Conservation (phyloP, 164 flowering plant species). For the Paratinospora sagittata region DNA sequence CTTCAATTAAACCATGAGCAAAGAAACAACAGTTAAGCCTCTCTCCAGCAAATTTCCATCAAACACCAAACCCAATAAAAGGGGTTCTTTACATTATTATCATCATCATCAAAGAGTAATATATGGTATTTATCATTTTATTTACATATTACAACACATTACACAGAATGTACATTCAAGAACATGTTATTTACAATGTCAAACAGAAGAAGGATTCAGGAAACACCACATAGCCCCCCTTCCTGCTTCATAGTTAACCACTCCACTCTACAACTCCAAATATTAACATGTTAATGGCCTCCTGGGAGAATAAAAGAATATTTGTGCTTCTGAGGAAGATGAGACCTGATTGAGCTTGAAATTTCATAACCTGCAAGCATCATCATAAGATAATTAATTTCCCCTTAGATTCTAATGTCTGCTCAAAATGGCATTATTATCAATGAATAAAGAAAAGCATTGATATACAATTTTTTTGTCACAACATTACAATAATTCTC, state of each 20-base stretch:
- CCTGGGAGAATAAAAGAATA: constrained; percentile 43
- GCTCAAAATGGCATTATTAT: no score
- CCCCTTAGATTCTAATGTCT: not conserved
- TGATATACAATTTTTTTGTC: no score
- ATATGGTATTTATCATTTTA: not conserved
- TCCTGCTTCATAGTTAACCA: constrained; percentile 14
- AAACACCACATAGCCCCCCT: constrained; percentile 10
- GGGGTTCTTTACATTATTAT: not conserved
- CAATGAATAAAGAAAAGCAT: no score
- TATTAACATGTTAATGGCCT: constrained; percentile 29
- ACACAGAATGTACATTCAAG: constrained; percentile 17
- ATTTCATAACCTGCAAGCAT: constrained; percentile 7
- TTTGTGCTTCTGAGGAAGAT: constrained; percentile 31
- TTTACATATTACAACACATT: constrained; percentile 20
- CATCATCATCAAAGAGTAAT: constrained; percentile 6
- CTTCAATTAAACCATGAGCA: not conserved
- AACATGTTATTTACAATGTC: constrained; percentile 23
- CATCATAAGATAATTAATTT: not conserved
- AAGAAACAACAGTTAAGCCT: not conserved
- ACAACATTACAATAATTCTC: no score
- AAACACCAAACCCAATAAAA: not conserved
- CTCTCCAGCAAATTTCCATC: not conserved
- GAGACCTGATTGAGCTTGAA: not conserved
- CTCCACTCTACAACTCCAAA: constrained; percentile 19
- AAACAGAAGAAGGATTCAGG: constrained; percentile 9